phyloP scores from a whole-genome alignment of 2,329 filamentous ascomycete species.

The Neoascochyta sp. region DNA sequence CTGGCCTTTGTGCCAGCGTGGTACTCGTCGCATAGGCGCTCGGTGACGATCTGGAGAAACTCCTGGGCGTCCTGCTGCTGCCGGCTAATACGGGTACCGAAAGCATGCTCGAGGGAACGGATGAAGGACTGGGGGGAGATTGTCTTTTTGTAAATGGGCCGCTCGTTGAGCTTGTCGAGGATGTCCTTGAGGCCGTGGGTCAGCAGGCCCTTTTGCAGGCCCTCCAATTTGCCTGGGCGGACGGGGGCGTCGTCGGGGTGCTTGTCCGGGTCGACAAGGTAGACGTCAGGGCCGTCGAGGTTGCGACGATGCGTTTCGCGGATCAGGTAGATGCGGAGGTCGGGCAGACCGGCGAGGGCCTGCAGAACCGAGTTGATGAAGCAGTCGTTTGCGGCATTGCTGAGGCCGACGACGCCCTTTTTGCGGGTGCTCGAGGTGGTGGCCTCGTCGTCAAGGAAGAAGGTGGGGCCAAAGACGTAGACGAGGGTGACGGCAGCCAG shows the following conservation, averaged over 20 bases:
- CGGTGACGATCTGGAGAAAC: slow-evolving; percentile 89
- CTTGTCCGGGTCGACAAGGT: slow-evolving; percentile 57
- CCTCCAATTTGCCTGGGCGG: slow-evolving; percentile 50
- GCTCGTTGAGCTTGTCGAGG: slow-evolving; percentile 85
- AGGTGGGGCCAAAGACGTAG: slow-evolving; percentile 97
- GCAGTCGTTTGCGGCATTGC: slow-evolving; percentile 80
- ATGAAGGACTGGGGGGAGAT: slow-evolving; percentile 87
- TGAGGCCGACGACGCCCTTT: slow-evolving; percentile 81
- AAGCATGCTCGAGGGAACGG: slow-evolving; percentile 75
- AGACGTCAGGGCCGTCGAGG: slow-evolving; percentile 74
- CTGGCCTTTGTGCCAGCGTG: slow-evolving; percentile 77
- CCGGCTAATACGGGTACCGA: slow-evolving; percentile 83
- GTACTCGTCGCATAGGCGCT: slow-evolving; percentile 91
- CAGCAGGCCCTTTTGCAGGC: slow-evolving; percentile 74
- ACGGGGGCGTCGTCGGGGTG: slow-evolving; percentile 39
- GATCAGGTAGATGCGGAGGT: slow-evolving; percentile 87
- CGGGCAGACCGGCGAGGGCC: slow-evolving; percentile 82
- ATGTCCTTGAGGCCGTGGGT: slow-evolving; percentile 88
- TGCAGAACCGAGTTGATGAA: slow-evolving; percentile 93
- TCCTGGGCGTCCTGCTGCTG: slow-evolving; percentile 98
- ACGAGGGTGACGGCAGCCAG: slow-evolving; percentile 91
- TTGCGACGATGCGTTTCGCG: slow-evolving; percentile 80
- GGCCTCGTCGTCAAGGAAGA: slow-evolving; percentile 82
- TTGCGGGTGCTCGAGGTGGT: slow-evolving; percentile 57
- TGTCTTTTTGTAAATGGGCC: slow-evolving; percentile 89